Evolutionary conservation across 306 rosid species (phyloP), one percentile per base, ranked within the genome.

Genomic region (Glycine tomentella): DNA sequence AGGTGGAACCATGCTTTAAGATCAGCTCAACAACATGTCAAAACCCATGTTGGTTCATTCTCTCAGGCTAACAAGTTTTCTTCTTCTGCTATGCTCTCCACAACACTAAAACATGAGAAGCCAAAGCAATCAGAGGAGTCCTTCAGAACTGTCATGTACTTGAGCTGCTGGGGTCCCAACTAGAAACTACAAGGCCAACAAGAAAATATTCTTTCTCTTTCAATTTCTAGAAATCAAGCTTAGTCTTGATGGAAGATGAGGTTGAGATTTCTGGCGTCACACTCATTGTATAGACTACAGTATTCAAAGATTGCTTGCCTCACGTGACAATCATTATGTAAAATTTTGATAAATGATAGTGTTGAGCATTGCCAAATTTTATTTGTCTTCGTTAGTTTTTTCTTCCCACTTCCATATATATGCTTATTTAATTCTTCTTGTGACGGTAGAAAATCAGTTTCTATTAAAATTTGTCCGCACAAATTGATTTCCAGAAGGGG

Each of bases 121-220:
- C 17, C 69, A 11, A 90, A 83, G 42, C 83, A 84, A 34, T 84
- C 95, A 5, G 49, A 65, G 14, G 70, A 65, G 3, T 36, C 97
- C 3, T 65, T 89, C 0, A 89, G 89, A 36, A 89, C 81, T 0
- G 91, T 90, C 61, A 89, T 92, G 93, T 92, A 90, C 82, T 74
- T 88, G 49, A 90, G 92, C 73, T 92, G 93, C n/a, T 85, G 88
- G 88, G 86, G 88, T 66, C 86, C 86, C 57, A 85, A 82, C 31
- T 81, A 51, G 72, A 31, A 7, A 9, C 4, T 42, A 31, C 4
- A 3, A 25, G 9, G 0, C 38, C 73, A 36, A 9, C 6, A 6
- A 16, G 8, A 68, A 42, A 68, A 33, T 0, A 2, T 40, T 66
- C 0, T 42, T 66, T 42, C 42, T 15, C n/a, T 42, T 15, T 67